A percentile compares a stretch with the other conserved stretches of the same genome.
phyloP scores from a whole-genome alignment of 2,329 filamentous ascomycete species.

The Tricladium varicosporioides region DNA sequence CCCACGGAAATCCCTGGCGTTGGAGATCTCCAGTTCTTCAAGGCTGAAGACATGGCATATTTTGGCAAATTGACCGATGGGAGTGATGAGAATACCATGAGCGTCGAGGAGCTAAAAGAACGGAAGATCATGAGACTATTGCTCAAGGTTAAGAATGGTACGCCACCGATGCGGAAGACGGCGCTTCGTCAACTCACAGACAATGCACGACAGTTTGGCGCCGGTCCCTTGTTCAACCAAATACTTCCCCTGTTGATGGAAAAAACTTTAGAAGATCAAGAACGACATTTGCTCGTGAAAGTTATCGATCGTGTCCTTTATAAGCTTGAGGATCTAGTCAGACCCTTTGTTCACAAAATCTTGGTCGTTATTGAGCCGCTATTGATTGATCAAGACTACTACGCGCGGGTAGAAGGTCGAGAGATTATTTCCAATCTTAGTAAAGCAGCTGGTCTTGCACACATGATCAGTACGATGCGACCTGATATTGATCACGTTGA shows the following conservation, averaged over 20 bases:
- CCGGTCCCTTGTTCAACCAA: constrained; percentile 92
- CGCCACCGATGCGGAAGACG: constrained; percentile 97
- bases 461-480: constrained; percentile 99
- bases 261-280: constrained; percentile 95
- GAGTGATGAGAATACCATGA: constrained; percentile 85
- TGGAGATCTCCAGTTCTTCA: constrained; percentile 96
- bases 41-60: constrained; percentile 97
- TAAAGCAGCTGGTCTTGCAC: constrained; percentile 93
- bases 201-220: constrained; percentile 94
- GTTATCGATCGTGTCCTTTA: constrained; percentile 98
- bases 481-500: constrained; percentile 98
- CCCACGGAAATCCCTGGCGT: constrained; percentile 95
- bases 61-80: constrained; percentile 97
- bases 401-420: constrained; percentile 94
- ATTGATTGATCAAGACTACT: constrained; percentile 99
- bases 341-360: constrained; percentile 97
- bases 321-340: constrained; percentile 94
- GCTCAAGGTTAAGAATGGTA: constrained; percentile 98
- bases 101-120: constrained; percentile 93
- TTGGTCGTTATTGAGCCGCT: constrained; percentile 98
- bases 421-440: constrained; percentile 98
- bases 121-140: constrained; percentile 97
- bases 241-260: constrained; percentile 97
- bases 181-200: constrained; percentile 95
- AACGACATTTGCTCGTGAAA: constrained; percentile 96